Base-by-base conservation (phyloP, 148 eudicot genomes). In the Cornus suecica region DNA sequence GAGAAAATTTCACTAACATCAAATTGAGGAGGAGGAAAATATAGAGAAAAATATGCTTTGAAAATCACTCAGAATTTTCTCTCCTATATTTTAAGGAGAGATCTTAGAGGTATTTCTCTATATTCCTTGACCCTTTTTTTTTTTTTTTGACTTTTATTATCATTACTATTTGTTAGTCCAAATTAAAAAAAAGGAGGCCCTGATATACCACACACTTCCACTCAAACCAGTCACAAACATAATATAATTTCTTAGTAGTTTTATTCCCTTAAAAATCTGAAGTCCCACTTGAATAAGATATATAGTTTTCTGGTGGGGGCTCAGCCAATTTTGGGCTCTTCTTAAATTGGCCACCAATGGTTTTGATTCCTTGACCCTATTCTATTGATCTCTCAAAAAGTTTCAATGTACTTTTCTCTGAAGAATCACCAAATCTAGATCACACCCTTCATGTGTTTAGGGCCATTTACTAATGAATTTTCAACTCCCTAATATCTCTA, bases 91-190 rank as follows among this genome's bases (percentile, higher is more conserved):
- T 73, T 27, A 26, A 26, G 23, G 48, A 68, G 62, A 66, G 27
- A 73, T 26, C 30, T 15, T 34, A 42, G 45, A 73, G 77, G 81
- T 79, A 25, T 73, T 73, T 67, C 68, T 26, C 71, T 71, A 28
- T 8, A 25, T 56, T 72, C 56, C 5, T 37, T 32, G 29, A 16
- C n/a, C 45, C 20, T 15, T 66, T n/a, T 56, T 41, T 52, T 71
- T 29, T 11, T 15, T 66, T n/a, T 56, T 41, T 52, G 65, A 22
- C 20, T 61, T 25, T 24, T 22, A 51, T 26, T n/a, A 34, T 68
- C 26, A 2, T 45, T 34, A 34, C 8, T 34, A 34, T 34, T 34
- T 34, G 41, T 34, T 2, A 34, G 41, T 34, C 41, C 41, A 37
- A 37, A 37, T 32, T 32, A 2, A 5, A 37, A 37, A 37, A 6